Percentiles rank a stretch among this genome's conserved stretches.
Conservation (phyloP, 495 filamentous ascomycete genomes). For the Lepidopterella palustris region DNA sequence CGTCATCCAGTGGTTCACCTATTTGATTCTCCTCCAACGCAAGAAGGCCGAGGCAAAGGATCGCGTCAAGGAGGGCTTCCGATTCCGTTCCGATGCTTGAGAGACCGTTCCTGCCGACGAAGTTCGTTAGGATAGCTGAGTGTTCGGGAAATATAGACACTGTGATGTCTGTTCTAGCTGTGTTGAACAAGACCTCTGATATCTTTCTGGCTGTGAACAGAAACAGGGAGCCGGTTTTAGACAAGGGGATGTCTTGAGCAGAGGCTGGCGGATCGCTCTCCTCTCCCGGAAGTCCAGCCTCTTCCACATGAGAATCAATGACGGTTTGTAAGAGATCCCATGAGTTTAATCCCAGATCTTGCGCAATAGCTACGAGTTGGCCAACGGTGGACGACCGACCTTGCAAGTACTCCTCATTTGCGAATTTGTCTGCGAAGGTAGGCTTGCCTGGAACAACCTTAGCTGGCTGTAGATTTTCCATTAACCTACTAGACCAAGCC, state of each 20-base stretch:
- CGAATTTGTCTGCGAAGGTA: slow-evolving; percentile 57
- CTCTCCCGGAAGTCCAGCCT: slow-evolving; percentile 38
- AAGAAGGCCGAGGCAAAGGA: slow-evolving; percentile 41
- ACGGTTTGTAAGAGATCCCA: slow-evolving; percentile 46
- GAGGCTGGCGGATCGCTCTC: slow-evolving; percentile 38
- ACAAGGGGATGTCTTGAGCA: slow-evolving; percentile 63
- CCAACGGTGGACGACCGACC: slow-evolving; percentile 66
- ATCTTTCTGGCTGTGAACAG: slow-evolving; percentile 37
- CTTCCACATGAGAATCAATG: slow-evolving; percentile 38
- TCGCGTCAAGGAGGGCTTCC: slow-evolving; percentile 41
- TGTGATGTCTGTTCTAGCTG: neutral
- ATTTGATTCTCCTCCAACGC: slow-evolving; percentile 33
- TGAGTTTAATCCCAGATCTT: slow-evolving; percentile 51
- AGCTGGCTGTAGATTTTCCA: slow-evolving; percentile 63
- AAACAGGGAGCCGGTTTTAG: slow-evolving; percentile 50
- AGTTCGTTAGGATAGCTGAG: slow-evolving; percentile 33
- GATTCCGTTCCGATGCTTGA: slow-evolving; percentile 36
- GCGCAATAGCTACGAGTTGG: slow-evolving; percentile 65
- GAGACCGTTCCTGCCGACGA: slow-evolving; percentile 28
- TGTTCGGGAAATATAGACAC: slow-evolving; percentile 39
- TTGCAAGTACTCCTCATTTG: slow-evolving; percentile 54
- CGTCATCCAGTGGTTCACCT: slow-evolving; percentile 36
- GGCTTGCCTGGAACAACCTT: slow-evolving; percentile 49
- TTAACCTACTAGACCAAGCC: slow-evolving; percentile 67
- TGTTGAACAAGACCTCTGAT: slow-evolving; percentile 32